Evolutionary conservation across 768 basidiomycete genomes (phyloP), one percentile per base, ranked within the genome.

Genomic region (Termitomyces sp.): DNA sequence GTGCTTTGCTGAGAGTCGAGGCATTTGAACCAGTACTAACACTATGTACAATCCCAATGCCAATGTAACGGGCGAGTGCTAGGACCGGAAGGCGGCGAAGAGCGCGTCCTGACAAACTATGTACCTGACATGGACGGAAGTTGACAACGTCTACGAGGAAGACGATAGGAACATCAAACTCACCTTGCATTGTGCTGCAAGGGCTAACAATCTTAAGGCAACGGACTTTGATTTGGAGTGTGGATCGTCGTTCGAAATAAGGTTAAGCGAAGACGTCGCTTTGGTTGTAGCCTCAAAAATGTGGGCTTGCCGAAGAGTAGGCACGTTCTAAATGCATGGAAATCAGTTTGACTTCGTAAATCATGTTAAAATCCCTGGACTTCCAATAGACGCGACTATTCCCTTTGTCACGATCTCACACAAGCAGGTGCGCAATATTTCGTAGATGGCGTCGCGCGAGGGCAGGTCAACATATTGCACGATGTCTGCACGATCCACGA

Each of bases 401-500:
- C 87, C 83, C 58, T 83, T 87, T 15, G 70, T 68, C 59, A 92
- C 77, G 54, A 99, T 83, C 67, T 98, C 96, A 28, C 76, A 71
- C 14, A 99, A 73, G 64, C 90, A 94, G 5, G 83, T 84, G 7
- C 86, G 80, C 28, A 98, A 72, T 60, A 99, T 98, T 68, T 93
- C 90, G 71, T 97, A 98, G 45, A 98, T 82, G 0, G 94, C 97
- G 59, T 94, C 89, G 15, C 87, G 81, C 5, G 94, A 86, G 1
- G 97, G 97, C 7, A 93, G 78, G 60, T 94, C 95, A 19, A 98
- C 80, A 64, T 93, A 97, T 75, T 96, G 95, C 19, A 97, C 84
- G 47, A 98, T 93, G 64, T 99, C 97, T 9, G 96, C 97, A 40
- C 97, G 87, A 66, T 98, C 97, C 46, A 98, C 85, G 66, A 98